phyloP scores from a whole-genome alignment of 305 asterid genomes.

The Rubia peregrina region DNA sequence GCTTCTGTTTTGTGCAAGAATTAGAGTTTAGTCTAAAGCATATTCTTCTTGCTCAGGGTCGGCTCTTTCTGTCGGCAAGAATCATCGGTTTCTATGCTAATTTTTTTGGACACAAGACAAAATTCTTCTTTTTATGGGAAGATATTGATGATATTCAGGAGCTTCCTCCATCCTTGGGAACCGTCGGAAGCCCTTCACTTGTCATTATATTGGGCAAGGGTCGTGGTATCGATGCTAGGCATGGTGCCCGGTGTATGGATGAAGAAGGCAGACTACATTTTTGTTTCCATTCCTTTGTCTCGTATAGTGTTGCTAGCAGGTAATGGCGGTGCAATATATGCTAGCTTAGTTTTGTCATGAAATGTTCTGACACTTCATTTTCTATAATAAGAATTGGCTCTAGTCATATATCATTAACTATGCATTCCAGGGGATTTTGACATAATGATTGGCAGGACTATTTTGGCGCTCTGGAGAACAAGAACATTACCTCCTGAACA shows the following conservation, averaged over 20 bases:
- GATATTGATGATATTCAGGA: slow-evolving; percentile 88
- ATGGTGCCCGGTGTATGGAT: slow-evolving; percentile 93
- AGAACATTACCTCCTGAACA: slow-evolving; percentile 90
- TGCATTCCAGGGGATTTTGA: neutral
- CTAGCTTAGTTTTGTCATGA: neutral
- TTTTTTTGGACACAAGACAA: slow-evolving; percentile 89
- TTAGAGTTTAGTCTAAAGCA: slow-evolving; percentile 28
- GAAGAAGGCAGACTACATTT: slow-evolving; percentile 80
- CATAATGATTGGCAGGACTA: slow-evolving; percentile 39
- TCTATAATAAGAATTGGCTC: neutral
- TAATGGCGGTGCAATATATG: slow-evolving; percentile 17
- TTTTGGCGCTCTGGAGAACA: slow-evolving; percentile 88
- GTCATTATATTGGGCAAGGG: slow-evolving; percentile 74
- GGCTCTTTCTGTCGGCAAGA: slow-evolving; percentile 91
- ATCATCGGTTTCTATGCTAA: slow-evolving; percentile 92
- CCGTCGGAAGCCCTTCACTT: slow-evolving; percentile 91
- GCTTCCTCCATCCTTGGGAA: slow-evolving; percentile 79
- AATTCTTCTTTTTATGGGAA: slow-evolving; percentile 95
- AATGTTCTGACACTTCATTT: neutral
- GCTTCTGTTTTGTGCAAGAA: slow-evolving; percentile 64
- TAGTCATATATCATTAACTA: neutral
- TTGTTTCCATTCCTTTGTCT: slow-evolving; percentile 89
- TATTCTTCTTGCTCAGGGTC: slow-evolving; percentile 48
- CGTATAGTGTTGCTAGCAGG: slow-evolving; percentile 89
- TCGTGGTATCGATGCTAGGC: slow-evolving; percentile 81